A percentile compares a stretch with the other conserved stretches of the same genome.
These are phyloP conservation scores for Aspergillus campestris DNA, from an alignment of 495 filamentous ascomycete genomes.

Conservation along the genomic window DNA sequence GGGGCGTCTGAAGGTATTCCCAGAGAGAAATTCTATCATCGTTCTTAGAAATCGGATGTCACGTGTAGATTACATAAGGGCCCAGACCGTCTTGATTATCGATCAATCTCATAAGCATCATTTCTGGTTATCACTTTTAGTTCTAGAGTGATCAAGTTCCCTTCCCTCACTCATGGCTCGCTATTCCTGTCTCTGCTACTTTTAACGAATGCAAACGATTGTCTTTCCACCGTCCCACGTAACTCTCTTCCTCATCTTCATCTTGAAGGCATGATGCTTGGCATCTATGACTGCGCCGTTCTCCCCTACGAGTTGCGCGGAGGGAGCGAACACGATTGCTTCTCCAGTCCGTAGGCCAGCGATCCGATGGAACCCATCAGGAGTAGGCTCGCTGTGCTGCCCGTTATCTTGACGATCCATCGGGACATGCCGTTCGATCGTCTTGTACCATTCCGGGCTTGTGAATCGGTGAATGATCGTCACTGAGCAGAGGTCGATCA, in stretches of 20 bases:
- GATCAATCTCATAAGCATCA: not conserved
- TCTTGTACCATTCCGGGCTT: slow-evolving; percentile 58
- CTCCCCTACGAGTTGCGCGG: slow-evolving; percentile 39
- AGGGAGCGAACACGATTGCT: slow-evolving; percentile 58
- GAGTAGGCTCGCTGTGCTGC: slow-evolving; percentile 7
- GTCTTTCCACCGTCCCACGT: slow-evolving; percentile 22
- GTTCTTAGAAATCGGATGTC: not conserved
- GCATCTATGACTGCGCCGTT: slow-evolving; percentile 7
- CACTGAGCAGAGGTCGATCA: slow-evolving; percentile 62
- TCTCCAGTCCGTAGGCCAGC: slow-evolving; percentile 50
- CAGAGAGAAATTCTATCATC: too few species aligned
- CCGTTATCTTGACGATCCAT: slow-evolving; percentile 9
- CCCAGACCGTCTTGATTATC: slow-evolving; percentile 7
- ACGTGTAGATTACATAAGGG: not conserved
- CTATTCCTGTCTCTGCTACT: too few species aligned
- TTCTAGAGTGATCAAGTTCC: too few species aligned
- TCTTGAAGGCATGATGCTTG: slow-evolving; percentile 11
- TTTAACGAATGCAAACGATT: slow-evolving; percentile 15
- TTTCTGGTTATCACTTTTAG: too few species aligned
- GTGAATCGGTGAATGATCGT: slow-evolving; percentile 69
- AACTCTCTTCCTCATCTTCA: slow-evolving; percentile 18
- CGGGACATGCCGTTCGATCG: slow-evolving; percentile 49
- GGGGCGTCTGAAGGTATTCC: too few species aligned
- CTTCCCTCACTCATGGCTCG: too few species aligned
- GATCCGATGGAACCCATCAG: slow-evolving; percentile 46